Evolutionary conservation across 139 green algal species (phyloP).

Genomic region (Micractinium conductrix): DNA sequence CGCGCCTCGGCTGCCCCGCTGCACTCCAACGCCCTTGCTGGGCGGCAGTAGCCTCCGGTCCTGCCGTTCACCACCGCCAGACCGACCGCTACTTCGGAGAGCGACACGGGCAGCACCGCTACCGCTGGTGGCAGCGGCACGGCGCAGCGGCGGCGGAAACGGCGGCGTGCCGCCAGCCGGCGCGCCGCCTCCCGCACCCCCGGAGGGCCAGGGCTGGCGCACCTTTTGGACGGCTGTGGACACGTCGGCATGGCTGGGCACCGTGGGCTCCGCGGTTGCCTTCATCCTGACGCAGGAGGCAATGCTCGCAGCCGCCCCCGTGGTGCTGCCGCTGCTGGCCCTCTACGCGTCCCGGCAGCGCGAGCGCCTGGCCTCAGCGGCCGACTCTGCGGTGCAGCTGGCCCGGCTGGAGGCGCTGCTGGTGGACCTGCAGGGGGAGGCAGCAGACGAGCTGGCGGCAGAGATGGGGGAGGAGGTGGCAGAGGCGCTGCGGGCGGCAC

Average conservation of each 20-base stretch:
- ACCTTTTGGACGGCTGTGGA: conserved; percentile 55
- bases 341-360: conserved; percentile 53
- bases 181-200: too few species aligned
- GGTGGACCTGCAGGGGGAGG: conserved; percentile 28
- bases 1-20: too few species aligned
- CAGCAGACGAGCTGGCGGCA: conserved; percentile 29
- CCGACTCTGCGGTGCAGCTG: not conserved
- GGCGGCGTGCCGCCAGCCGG: not conserved
- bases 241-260: conserved; percentile 49
- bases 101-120: too few species aligned
- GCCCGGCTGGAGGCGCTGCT: conserved; percentile 33
- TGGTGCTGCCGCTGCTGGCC: conserved; percentile 55
- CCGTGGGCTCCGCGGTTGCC: conserved; percentile 48
- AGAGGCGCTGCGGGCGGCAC: conserved; percentile 12
- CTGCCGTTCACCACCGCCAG: too few species aligned
- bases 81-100: too few species aligned
- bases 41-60: too few species aligned
- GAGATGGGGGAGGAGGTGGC: conserved; percentile 41
- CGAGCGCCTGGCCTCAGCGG: conserved; percentile 21
- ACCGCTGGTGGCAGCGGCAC: not conserved
- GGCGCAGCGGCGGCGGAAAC: too few species aligned
- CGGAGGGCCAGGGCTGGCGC: conserved; percentile 21
- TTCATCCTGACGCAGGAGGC: conserved; percentile 60
- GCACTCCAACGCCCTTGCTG: too few species aligned
- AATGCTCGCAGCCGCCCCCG: conserved; percentile 41